Percentiles rank a stretch among this genome's conserved stretches.
Evolutionary conservation across 176 grass and related monocot species (phyloP).

Genomic region (Saccharum spontaneum): DNA sequence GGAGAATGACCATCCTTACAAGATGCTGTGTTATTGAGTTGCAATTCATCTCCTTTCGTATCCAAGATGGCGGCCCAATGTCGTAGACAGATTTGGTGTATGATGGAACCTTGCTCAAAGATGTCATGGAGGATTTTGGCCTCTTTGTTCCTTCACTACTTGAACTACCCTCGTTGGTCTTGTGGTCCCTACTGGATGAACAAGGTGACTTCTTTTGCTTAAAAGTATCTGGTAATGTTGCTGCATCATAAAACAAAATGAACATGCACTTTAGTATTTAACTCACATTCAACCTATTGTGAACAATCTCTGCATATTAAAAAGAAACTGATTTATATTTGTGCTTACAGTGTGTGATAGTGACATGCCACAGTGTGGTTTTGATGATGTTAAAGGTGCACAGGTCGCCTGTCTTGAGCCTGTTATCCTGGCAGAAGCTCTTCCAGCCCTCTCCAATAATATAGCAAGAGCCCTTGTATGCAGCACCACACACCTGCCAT

Average conservation of each 20-base stretch:
- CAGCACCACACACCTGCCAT: constrained; percentile 3
- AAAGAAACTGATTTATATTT: not conserved
- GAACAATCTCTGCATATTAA: not conserved
- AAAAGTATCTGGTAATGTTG: not conserved
- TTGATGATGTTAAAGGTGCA: constrained; percentile 20
- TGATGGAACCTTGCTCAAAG: not conserved
- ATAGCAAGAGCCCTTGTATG: not conserved
- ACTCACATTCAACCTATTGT: not conserved
- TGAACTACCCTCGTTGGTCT: not conserved
- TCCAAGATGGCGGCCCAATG: constrained; percentile 27
- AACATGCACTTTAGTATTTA: not conserved
- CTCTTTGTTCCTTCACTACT: not conserved
- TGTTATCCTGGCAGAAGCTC: constrained; percentile 15
- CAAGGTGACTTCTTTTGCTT: not conserved
- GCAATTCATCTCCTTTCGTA: constrained; percentile 33
- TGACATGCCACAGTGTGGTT: constrained; percentile 15
- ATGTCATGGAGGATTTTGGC: not conserved
- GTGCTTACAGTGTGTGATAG: not conserved
- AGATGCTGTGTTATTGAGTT: not conserved
- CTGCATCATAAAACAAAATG: not conserved
- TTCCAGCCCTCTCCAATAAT: not conserved
- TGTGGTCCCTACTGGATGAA: not conserved
- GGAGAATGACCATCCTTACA: not conserved
- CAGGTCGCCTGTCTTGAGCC: constrained; percentile 12
- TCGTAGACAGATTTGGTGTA: not conserved